Base-by-base conservation (phyloP, 139 green algal genomes). In the Nannochloris sp. region DNA sequence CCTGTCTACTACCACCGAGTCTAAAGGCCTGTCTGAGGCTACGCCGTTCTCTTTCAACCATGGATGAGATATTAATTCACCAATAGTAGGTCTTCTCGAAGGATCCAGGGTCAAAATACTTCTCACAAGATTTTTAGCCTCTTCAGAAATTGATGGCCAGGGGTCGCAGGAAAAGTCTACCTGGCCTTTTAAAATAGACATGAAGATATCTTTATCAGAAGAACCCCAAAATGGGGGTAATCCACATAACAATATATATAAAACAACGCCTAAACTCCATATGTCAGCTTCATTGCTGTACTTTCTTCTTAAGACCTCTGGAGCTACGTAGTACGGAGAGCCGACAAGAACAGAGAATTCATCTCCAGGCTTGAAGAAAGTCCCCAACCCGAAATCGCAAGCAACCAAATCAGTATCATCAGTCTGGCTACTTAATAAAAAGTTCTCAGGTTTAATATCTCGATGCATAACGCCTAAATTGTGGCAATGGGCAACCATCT, bases 161-260 rank as follows among this genome's bases (percentile, higher is more conserved):
- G 78, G 74, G 4, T 70, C 23, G 0, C 64, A 80, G 23, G 53
- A 34, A 10, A 82, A 68, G 66, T 84, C 78, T 8, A 76, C n/a
- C 24, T 79, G 53, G 34, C 57, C 66, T 4, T 67, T 64, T 27
- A 79, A 62, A 10, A 87, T 78, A 68, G 77, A 80, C 59, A 77
- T 82, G 64, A 89, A 87, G 44, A 88, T 86, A 27, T 85, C 78
- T 47, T 81, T 65, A 56, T 87, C 72, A 36, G 75, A 95, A 56
- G 90, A 79, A 24, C 86, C 89, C 84, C 84, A 97, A 73, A 97
- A 97, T n/a, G 90, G 89, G 9, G 89, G 89, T 60, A 93, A 74
- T 10, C 90, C 90, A 14, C 73, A 88, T 31, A 97, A 75, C 38
- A 97, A 72, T 46, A 97, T 93, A 85, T 96, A 96, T 13, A 97